A percentile compares a stretch with the other conserved stretches of the same genome.
These are phyloP conservation scores for Bruguiera hainesii DNA, from an alignment of 441 rosid genomes.

Conservation along the genomic window DNA sequence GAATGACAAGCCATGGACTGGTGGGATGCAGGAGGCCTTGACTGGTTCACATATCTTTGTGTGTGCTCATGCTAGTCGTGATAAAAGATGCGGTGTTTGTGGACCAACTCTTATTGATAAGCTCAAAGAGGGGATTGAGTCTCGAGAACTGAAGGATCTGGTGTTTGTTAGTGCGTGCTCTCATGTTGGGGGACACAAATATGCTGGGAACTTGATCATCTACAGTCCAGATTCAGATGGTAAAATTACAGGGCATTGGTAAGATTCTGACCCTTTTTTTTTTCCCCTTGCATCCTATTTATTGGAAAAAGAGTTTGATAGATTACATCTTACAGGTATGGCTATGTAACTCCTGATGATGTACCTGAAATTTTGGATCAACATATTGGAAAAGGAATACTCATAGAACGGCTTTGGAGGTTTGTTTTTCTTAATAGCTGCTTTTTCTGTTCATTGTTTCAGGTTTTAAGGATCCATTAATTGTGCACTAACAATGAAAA, in stretches of 20 bases:
- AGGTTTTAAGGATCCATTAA: background rate
- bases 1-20: constrained; percentile 72
- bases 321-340: constrained; percentile 57
- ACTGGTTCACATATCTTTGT: constrained; percentile 70
- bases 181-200: constrained; percentile 94
- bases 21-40: constrained; percentile 52
- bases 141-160: constrained; percentile 53
- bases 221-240: constrained; percentile 61
- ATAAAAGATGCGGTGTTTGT: constrained; percentile 92
- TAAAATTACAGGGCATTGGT: constrained; percentile 74
- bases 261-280: constrained; percentile 8
- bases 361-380: constrained; percentile 80
- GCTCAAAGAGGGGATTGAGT: constrained; percentile 53
- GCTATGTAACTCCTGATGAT: constrained; percentile 87
- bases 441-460: background rate
- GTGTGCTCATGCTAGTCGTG: constrained; percentile 86
- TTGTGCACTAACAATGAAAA: background rate
- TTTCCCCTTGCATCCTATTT: background rate
- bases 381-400: constrained; percentile 73
- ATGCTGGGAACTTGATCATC: constrained; percentile 84
- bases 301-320: constrained; percentile 10
- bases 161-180: constrained; percentile 74
- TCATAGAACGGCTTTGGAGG: constrained; percentile 79
- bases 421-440: constrained; percentile 25
- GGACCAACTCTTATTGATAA: constrained; percentile 79